These are phyloP conservation scores for Oehlia diaphana DNA, from an alignment of 192 early-diverging fungal species.

Conservation along the genomic window DNA sequence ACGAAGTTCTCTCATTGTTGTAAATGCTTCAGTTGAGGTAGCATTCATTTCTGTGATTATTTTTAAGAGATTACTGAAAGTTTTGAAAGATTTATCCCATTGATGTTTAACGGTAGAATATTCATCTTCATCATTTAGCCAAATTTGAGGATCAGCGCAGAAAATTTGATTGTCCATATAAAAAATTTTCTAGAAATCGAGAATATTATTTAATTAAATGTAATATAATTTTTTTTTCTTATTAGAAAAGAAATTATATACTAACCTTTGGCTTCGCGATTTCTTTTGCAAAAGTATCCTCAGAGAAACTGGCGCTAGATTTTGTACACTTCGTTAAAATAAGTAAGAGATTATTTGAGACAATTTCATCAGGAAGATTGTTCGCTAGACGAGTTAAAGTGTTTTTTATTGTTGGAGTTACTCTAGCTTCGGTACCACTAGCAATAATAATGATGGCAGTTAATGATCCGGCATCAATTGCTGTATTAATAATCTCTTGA, in stretches of 20 bases:
- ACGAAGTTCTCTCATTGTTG: neutral
- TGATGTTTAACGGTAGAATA: neutral
- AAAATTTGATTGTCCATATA: conserved; percentile 9
- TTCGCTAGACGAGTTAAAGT: conserved; percentile 4
- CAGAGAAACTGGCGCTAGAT: neutral
- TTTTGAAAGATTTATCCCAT: conserved; percentile 1
- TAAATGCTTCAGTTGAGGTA: conserved; percentile 6
- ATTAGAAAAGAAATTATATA: neutral
- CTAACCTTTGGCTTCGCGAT: conserved; percentile 12
- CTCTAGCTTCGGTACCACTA: conserved; percentile 22
- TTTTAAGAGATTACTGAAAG: neutral
- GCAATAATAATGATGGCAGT: neutral
- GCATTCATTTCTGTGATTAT: neutral
- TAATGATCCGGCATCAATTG: conserved; percentile 12
- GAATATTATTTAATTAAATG: neutral
- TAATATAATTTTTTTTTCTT: no score
- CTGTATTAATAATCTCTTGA: conserved; percentile 1
- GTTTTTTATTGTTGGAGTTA: neutral
- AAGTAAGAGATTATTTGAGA: neutral
- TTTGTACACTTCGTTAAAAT: conserved; percentile 22
- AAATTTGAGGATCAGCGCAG: conserved; percentile 5
- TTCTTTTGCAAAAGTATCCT: neutral
- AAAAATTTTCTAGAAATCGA: neutral
- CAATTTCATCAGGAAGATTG: neutral
- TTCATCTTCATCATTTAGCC: conserved; percentile 1